Evolutionary conservation across 192 early-diverging fungal genomes (phyloP).

Genomic region (Phycomyces nitens): DNA sequence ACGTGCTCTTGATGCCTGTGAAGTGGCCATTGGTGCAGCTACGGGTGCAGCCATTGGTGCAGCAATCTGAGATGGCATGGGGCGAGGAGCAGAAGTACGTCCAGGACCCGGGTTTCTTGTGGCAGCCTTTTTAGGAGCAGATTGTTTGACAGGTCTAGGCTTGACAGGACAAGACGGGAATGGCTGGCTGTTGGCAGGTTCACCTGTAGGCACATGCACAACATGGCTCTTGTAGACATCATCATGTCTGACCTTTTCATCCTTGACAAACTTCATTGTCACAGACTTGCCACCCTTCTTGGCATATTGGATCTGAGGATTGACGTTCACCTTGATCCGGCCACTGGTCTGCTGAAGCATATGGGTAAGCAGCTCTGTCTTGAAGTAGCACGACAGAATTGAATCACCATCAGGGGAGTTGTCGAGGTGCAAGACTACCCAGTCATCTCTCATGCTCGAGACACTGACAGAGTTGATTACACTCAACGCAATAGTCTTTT

Average conservation of each 20-base stretch:
- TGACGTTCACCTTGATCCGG: conserved; percentile 56
- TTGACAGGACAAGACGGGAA: conserved; percentile 34
- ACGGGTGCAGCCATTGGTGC: neutral
- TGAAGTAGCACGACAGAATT: conserved; percentile 62
- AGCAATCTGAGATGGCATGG: neutral
- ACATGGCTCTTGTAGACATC: conserved; percentile 70
- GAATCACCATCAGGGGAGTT: conserved; percentile 55
- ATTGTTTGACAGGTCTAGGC: conserved; percentile 7
- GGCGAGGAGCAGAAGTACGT: neutral
- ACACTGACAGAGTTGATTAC: conserved; percentile 57
- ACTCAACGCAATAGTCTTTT: conserved; percentile 53
- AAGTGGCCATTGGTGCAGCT: neutral
- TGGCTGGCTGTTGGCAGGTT: conserved; percentile 53
- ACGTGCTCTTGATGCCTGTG: conserved; percentile 17
- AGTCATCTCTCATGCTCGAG: conserved; percentile 70
- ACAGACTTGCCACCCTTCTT: conserved; percentile 73
- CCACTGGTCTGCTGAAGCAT: conserved; percentile 55
- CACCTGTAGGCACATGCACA: conserved; percentile 57
- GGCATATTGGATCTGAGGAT: conserved; percentile 55
- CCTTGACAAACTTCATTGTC: conserved; percentile 73
- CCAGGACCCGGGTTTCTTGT: too few species aligned
- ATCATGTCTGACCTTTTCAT: conserved; percentile 48
- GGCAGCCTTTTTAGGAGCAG: too few species aligned
- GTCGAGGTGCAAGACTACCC: conserved; percentile 62
- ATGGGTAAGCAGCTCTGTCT: conserved; percentile 70